Evolutionary conservation across 148 eudicot species (phyloP), one percentile per base, ranked within the genome.

Genomic region (Amaranthus cruentus): DNA sequence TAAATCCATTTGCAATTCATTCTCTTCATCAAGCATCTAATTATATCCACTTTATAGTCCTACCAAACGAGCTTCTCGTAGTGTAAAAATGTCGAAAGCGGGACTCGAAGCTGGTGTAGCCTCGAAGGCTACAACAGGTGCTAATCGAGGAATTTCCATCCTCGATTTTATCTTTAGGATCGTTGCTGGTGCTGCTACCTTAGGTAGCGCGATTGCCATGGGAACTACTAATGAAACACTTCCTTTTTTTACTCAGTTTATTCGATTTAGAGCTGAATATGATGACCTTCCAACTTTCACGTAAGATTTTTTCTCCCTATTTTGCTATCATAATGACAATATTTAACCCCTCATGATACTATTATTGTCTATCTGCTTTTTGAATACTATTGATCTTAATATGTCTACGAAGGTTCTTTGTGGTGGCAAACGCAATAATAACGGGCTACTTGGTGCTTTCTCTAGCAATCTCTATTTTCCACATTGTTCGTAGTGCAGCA

Each of bases 401-500:
- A 9, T 28, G 38, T 28, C 0, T 47, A 4, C 60, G 75, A 86
- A 94, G 98, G 86, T 94, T 89, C 75, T 94, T 91, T 55, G 92
- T 94, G 79, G 85, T 88, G 47, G 91, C 85, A 18, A 94, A 89
- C 68, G 73, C 89, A 0, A 49, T 94, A 4, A 88, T 88, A 0
- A 80, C 83, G 6, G 91, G 82, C 6, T 94, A 94, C 75, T 75
- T 91, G 51, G 81, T 88, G 55, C 83, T 94, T 6, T 88, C 97
- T 14, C 84, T 94, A 6, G 83, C 88, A 6, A 66, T 94, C 1
- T 89, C 97, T 21, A 83, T 90, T 55, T 71, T 87, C 71, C 85
- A 89, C 78, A 89, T 94, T 48, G 55, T 88, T 18, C 82, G 86
- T 68, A 83, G 87, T 53, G 53, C 70, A 56, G 91, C 89, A 9